Conservation (phyloP, 331 rosid species). For the Prunus yedoensis region DNA sequence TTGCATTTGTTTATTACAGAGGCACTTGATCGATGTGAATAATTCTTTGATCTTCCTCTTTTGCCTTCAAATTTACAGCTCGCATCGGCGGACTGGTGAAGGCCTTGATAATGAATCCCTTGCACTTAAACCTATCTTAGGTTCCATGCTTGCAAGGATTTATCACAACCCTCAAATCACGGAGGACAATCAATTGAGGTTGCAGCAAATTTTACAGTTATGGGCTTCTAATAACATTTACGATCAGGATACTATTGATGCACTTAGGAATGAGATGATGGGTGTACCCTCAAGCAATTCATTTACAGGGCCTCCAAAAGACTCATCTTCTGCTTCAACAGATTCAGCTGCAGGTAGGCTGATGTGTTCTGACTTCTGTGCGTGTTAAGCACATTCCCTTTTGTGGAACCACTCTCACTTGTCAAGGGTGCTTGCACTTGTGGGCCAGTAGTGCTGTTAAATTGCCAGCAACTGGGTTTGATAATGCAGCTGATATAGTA, state of each 20-base stretch:
- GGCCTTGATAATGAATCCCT: conserved; percentile 84
- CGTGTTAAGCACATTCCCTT: neutral
- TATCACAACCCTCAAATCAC: conserved; percentile 85
- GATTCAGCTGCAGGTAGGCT: conserved; percentile 64
- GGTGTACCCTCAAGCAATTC: conserved; percentile 61
- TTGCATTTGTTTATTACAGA: neutral
- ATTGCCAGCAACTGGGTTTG: neutral
- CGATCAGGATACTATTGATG: conserved; percentile 71
- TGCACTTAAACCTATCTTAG: conserved; percentile 80
- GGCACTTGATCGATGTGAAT: neutral
- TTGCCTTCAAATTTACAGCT: conserved; percentile 43
- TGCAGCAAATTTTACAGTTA: conserved; percentile 87
- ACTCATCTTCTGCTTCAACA: conserved; percentile 47
- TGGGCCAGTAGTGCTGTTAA: neutral
- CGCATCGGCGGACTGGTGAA: conserved; percentile 53
- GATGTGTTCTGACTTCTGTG: neutral
- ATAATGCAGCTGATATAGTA: neutral
- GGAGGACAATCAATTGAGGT: conserved; percentile 78
- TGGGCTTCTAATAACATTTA: conserved; percentile 83
- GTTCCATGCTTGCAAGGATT: conserved; percentile 91
- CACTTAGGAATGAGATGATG: conserved; percentile 75
- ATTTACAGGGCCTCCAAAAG: conserved; percentile 61
- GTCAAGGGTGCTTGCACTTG: too few relatives aligned
- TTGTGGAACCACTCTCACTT: too few relatives aligned
- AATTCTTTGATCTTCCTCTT: neutral